Conservation (phyloP, 176 grass and related monocot genomes). For the Avena sativa region DNA sequence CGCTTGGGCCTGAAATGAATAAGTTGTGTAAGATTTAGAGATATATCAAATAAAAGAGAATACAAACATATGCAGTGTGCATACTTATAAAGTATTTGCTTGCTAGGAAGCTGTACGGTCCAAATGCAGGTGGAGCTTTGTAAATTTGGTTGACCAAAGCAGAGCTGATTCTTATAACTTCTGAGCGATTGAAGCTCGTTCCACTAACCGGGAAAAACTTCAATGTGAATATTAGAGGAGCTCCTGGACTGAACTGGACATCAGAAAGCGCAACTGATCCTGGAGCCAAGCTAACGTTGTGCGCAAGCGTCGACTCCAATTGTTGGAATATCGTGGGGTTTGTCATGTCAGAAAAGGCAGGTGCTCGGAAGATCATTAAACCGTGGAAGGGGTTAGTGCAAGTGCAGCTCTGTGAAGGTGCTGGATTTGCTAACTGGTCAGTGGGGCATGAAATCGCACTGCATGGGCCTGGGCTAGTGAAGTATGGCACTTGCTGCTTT, state of each 20-base stretch:
- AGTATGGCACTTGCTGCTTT: conserved; percentile 46
- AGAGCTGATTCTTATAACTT: conserved; percentile 52
- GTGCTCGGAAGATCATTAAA: conserved; percentile 54
- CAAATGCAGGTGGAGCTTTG: conserved; percentile 45
- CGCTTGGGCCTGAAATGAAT: conserved; percentile 36
- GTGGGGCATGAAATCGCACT: conserved; percentile 41
- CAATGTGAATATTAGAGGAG: conserved; percentile 47
- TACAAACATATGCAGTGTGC: background rate
- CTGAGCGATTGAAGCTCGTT: conserved; percentile 52
- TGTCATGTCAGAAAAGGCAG: conserved; percentile 48
- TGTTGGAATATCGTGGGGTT: conserved; percentile 35
- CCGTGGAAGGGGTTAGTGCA: conserved; percentile 58
- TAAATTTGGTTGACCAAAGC: conserved; percentile 55
- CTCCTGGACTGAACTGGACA: conserved; percentile 40
- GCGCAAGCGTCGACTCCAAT: conserved; percentile 43
- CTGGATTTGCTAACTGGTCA: conserved; percentile 51
- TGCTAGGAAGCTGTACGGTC: conserved; percentile 65
- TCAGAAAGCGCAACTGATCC: conserved; percentile 56
- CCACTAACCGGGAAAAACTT: conserved; percentile 49
- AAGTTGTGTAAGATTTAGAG: background rate
- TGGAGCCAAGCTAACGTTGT: conserved; percentile 40
- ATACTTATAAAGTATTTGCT: conserved; percentile 55
- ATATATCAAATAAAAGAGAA: conserved; percentile 9
- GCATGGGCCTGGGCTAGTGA: conserved; percentile 45
- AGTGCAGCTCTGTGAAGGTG: conserved; percentile 47